Conservation (phyloP, 1,139 yeast species). For the Sugiyamaella castrensis region DNA sequence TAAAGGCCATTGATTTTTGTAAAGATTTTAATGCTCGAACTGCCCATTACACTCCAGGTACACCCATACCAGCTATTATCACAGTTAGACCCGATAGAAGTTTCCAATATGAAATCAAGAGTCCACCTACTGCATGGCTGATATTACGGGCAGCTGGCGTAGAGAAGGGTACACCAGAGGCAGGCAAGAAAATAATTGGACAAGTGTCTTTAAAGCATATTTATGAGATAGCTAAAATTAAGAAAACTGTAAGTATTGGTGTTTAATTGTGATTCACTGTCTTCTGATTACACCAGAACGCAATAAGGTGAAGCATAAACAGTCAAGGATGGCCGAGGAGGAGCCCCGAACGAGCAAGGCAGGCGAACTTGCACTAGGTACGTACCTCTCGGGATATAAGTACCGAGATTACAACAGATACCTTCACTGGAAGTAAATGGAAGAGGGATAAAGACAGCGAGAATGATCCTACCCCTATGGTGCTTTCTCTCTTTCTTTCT, state of each 20-base stretch:
- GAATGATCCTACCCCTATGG: no score
- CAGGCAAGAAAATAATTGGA: conserved; percentile 52
- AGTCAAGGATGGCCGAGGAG: no score
- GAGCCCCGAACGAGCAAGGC: no score
- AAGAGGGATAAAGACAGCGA: no score
- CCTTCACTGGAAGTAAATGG: no score
- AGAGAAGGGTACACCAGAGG: conserved; percentile 68
- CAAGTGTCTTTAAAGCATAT: conserved; percentile 80
- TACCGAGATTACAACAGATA: no score
- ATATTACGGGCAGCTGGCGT: conserved; percentile 78
- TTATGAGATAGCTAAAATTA: conserved; percentile 92
- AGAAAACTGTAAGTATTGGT: conserved; percentile 51
- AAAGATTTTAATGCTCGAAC: conserved; percentile 98
- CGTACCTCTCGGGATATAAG: no score
- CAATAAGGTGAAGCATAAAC: no score
- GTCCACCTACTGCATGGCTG: conserved; percentile 91
- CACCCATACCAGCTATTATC: conserved; percentile 83
- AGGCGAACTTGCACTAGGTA: no score
- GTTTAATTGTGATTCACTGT: neutral
- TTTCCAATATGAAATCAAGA: conserved; percentile 79
- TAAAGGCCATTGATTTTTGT: conserved; percentile 96
- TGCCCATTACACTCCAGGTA: conserved; percentile 78
- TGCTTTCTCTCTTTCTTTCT: no score
- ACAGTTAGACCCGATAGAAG: conserved; percentile 91
- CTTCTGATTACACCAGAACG: no score